phyloP scores from a whole-genome alignment of 305 asterid genomes.

The Fraxinus paxiana region DNA sequence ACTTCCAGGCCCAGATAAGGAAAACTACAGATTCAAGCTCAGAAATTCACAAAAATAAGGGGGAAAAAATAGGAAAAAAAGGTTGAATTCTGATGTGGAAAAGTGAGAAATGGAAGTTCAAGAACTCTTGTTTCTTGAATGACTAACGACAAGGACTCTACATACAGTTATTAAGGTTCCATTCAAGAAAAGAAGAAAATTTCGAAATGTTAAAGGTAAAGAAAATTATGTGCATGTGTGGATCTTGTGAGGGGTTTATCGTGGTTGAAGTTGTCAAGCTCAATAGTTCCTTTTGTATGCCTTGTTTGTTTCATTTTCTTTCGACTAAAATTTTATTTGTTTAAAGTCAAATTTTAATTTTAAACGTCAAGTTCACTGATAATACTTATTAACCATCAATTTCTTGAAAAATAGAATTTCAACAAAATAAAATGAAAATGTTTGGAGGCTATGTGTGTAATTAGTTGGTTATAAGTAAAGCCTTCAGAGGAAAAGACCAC shows the following conservation, averaged over 20 bases:
- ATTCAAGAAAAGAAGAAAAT: neutral
- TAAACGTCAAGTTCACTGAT: neutral
- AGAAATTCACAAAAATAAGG: neutral
- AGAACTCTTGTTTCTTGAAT: neutral
- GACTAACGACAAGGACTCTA: neutral
- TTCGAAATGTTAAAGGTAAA: neutral
- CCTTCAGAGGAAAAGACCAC: neutral
- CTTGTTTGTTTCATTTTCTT: neutral
- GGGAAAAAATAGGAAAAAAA: neutral
- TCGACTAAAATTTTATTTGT: neutral
- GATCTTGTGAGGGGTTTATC: neutral
- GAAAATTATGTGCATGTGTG: neutral
- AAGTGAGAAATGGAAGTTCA: neutral
- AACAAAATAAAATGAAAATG: neutral
- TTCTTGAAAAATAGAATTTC: neutral
- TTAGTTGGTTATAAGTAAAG: neutral
- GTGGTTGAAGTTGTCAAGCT: neutral
- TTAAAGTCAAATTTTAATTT: neutral
- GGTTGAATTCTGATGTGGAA: neutral
- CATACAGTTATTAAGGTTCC: neutral
- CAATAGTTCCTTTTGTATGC: neutral
- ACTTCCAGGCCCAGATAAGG: neutral
- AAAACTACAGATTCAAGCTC: neutral
- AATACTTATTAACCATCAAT: neutral
- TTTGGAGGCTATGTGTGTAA: neutral